Percentiles rank a stretch among this genome's conserved stretches.
Conservation (phyloP, 2,329 filamentous ascomycete species). For the Trichoderma simmonsii region DNA sequence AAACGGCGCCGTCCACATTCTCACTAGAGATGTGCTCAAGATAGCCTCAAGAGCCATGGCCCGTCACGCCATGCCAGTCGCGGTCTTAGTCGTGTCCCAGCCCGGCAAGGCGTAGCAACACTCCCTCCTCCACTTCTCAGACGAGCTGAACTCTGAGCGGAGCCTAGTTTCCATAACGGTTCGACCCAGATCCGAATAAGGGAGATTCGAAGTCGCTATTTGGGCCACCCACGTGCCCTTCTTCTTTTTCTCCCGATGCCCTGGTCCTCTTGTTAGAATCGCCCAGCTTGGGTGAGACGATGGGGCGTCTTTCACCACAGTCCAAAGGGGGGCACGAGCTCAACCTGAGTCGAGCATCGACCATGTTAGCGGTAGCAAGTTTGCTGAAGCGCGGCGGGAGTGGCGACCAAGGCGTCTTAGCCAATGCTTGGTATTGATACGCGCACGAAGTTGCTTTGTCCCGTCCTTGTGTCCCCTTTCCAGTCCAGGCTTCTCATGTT, state of each 20-base stretch:
- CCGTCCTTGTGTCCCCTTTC: not conserved
- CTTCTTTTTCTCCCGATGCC: conserved; percentile 3
- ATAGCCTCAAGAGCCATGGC: conserved; percentile 7
- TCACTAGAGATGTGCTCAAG: not conserved
- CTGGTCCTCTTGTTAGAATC: not conserved
- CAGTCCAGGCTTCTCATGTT: not conserved
- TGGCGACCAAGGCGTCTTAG: not conserved
- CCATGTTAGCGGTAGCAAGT: not conserved
- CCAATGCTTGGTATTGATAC: not conserved
- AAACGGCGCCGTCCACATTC: conserved; percentile 10
- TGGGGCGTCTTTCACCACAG: not conserved
- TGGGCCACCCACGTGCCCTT: conserved; percentile 5
- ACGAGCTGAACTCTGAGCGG: conserved; percentile 1
- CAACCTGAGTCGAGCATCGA: not conserved
- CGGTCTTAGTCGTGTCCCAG: not conserved
- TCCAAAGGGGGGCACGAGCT: not conserved
- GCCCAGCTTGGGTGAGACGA: conserved; percentile 1
- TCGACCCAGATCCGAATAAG: conserved; percentile 4
- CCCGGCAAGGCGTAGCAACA: not conserved
- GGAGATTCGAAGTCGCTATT: not conserved
- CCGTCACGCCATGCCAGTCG: conserved; percentile 5
- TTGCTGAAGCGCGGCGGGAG: not conserved
- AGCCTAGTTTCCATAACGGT: conserved; percentile 10
- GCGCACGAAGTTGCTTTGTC: not conserved
- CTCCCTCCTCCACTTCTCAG: not conserved